A percentile compares a stretch with the other conserved stretches of the same genome.
These are phyloP conservation scores for Cucumis hystrix DNA, from an alignment of 306 rosid genomes.

Conservation along the genomic window DNA sequence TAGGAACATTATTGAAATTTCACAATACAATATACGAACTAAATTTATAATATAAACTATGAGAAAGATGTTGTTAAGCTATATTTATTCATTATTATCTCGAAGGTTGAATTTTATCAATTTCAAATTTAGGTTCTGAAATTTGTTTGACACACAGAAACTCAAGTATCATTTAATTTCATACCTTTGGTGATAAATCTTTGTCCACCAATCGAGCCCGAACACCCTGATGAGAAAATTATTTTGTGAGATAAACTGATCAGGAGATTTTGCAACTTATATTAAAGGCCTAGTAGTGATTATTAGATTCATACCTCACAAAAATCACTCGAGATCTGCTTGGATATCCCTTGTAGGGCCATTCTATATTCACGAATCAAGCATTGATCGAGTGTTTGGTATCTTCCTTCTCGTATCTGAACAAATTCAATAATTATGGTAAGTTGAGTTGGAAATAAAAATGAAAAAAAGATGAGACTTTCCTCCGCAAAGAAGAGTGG, in stretches of 20 bases:
- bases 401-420: constrained; percentile 81
- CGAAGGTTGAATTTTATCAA: neutral
- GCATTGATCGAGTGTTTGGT: constrained; percentile 78
- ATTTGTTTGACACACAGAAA: neutral
- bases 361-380: constrained; percentile 68
- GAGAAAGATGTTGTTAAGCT: neutral
- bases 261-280: neutral
- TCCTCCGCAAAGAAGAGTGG: neutral
- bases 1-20: neutral
- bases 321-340: constrained; percentile 58
- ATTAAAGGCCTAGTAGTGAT: neutral
- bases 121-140: neutral
- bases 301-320: constrained; percentile 42
- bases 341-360: constrained; percentile 53
- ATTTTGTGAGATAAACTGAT: neutral
- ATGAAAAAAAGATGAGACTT: neutral
- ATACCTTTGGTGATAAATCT: constrained; percentile 76
- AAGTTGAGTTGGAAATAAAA: neutral
- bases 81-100: neutral
- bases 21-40: neutral
- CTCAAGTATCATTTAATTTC: neutral
- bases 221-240: constrained; percentile 42
- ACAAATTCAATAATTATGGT: constrained; percentile 1
- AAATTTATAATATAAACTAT: neutral
- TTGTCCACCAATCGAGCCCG: constrained; percentile 79